These are phyloP conservation scores for Cenchrus americanus DNA, from an alignment of 176 grass and related monocot species.

Conservation along the genomic window DNA sequence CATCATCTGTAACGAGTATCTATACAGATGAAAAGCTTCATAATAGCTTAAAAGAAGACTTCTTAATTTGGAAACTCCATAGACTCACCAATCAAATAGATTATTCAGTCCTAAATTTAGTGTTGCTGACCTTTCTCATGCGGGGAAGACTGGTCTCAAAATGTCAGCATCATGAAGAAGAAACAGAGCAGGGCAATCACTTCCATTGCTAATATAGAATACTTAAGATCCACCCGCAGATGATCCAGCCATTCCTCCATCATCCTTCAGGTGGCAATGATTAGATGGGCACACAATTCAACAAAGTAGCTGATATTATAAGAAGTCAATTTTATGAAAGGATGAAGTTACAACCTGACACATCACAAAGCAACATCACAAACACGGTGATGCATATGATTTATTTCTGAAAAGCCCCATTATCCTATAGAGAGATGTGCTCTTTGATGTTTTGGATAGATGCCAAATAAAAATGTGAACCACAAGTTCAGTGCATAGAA, in stretches of 20 bases:
- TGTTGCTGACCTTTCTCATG: constrained; percentile 2
- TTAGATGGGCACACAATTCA: constrained; percentile 32
- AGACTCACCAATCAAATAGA: constrained; percentile 32
- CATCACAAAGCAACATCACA: constrained; percentile 10
- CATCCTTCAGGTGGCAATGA: constrained; percentile 37
- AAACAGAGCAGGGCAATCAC: constrained; percentile 27
- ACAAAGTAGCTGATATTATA: constrained; percentile 12
- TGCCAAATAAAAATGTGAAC: constrained; percentile 26
- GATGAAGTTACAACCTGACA: constrained; percentile 19
- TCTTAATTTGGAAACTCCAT: not conserved
- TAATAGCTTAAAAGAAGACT: constrained; percentile 11
- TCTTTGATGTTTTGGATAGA: constrained; percentile 3
- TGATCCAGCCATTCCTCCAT: constrained; percentile 27
- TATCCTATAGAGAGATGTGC: not conserved
- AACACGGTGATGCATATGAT: constrained; percentile 22
- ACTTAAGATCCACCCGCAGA: constrained; percentile 17
- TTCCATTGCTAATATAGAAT: not conserved
- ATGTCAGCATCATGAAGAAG: constrained; percentile 37
- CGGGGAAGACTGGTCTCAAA: constrained; percentile 19
- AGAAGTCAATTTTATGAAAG: constrained; percentile 27
- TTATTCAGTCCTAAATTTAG: constrained; percentile 27
- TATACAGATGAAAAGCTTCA: constrained; percentile 17
- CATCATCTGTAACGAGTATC: constrained; percentile 2
- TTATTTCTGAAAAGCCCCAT: not conserved
- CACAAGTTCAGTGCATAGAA: constrained; percentile 3